phyloP scores from a whole-genome alignment of 78 protist species.

The Pelomyxa schiedti region DNA sequence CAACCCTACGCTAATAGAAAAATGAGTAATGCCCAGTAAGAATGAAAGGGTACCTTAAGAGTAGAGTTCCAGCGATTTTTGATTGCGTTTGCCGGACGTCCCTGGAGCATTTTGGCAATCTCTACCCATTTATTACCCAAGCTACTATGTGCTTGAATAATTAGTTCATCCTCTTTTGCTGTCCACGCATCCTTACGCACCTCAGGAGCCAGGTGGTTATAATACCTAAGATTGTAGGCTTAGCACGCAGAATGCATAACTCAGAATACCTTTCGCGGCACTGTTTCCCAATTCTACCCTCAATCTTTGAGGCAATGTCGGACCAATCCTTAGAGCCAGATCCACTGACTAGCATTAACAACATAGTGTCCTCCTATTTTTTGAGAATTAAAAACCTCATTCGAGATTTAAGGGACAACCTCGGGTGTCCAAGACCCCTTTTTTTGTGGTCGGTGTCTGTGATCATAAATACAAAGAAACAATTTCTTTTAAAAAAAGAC shows the following conservation, averaged over 20 bases:
- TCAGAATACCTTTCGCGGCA: conserved; percentile 52
- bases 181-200: conserved; percentile 72
- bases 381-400: too few relatives aligned
- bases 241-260: too few relatives aligned
- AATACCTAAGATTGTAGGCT: conserved; percentile 4
- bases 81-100: conserved; percentile 86
- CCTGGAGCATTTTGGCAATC: conserved; percentile 61
- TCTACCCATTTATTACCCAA: conserved; percentile 85
- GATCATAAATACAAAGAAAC: too few relatives aligned
- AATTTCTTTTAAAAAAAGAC: too few relatives aligned
- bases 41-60: conserved; percentile 14
- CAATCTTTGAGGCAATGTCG: conserved; percentile 24
- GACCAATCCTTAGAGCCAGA: conserved; percentile 54
- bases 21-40: too few relatives aligned
- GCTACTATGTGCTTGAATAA: conserved; percentile 39
- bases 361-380: conserved; percentile 48
- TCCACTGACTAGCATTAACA: conserved; percentile 14
- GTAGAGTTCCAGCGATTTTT: conserved; percentile 90
- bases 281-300: conserved; percentile 61
- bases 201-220: conserved; percentile 76
- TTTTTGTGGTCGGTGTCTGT: too few relatives aligned
- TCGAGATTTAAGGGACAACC: too few relatives aligned
- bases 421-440: too few relatives aligned
- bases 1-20: too few relatives aligned
- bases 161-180: conserved; percentile 61